These are phyloP conservation scores for Martensiomyces pterosporus DNA, from an alignment of 192 early-diverging fungal species.

Conservation along the genomic window DNA sequence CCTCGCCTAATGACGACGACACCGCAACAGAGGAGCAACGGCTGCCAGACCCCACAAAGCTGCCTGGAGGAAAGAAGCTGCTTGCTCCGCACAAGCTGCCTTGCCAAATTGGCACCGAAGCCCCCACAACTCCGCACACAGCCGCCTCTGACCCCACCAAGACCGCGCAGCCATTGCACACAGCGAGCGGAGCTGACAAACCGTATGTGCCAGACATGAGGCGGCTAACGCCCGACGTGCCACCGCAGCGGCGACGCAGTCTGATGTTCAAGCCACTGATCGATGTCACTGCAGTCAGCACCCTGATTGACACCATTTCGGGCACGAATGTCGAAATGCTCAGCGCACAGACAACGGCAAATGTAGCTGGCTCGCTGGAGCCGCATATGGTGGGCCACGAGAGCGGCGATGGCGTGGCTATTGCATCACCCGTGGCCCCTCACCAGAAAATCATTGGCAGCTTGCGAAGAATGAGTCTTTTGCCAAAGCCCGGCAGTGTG, in stretches of 20 bases:
- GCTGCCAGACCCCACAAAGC: too few species aligned
- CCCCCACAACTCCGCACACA: background rate
- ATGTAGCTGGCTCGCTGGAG: background rate
- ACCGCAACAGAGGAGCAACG: too few species aligned
- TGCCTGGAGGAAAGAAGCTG: too few species aligned
- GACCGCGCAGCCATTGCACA: background rate
- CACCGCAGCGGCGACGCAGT: slow-evolving; percentile 31
- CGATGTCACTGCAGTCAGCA: slow-evolving; percentile 30
- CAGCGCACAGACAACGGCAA: too few species aligned
- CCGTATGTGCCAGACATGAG: slow-evolving; percentile 1
- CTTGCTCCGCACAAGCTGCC: too few species aligned
- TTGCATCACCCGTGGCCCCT: too few species aligned
- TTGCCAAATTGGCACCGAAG: too few species aligned
- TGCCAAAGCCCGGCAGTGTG: too few species aligned
- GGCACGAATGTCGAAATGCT: slow-evolving; percentile 3
- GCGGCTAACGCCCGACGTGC: background rate
- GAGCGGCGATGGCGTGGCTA: too few species aligned
- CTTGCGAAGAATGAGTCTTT: background rate
- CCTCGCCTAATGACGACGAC: too few species aligned
- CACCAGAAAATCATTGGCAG: too few species aligned
- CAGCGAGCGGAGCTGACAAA: background rate
- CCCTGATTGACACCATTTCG: slow-evolving; percentile 38
- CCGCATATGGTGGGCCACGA: slow-evolving; percentile 1
- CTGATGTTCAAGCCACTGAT: slow-evolving; percentile 44
- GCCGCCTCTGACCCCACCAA: background rate